Base-by-base conservation (phyloP, 495 filamentous ascomycete species). In the Aspergillus kassunensis region DNA sequence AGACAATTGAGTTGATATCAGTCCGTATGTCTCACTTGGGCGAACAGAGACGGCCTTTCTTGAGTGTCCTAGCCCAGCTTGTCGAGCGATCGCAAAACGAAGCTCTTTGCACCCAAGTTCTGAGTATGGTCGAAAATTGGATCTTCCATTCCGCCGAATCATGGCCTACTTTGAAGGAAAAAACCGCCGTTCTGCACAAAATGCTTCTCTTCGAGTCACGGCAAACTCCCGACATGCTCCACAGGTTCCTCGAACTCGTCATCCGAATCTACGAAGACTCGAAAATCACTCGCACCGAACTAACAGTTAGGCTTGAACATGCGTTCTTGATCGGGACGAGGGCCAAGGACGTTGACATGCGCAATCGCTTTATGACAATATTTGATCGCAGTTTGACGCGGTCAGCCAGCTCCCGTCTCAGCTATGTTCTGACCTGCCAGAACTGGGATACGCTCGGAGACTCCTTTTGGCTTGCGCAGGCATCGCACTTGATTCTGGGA, bases 191-290 rank as follows among this genome's bases (percentile, higher is more conserved):
- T 0, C 65, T 99, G 15, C 88, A 90, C 60, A 99, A 99, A 69
- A 99, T 99, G 95, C 71, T 97, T 33, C 82, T 90, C 0, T 97
- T 99, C 53, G 95, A 99, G 64, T 80, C 86, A 43, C 80, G 91
- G 19, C 66, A 78, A 10, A 91, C 97, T 65, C 82, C 82, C 25
- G 86, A 87, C 0, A 84, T 97, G 71, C 72, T 97, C 33, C 89
- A 83, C 58, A 89, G 89, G 62, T 99, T 97, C 76, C 78, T 99
- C 33, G 87, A 99, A 42, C 80, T 99, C 33, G 91, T 99, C 16
- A 96, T 97, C 55, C 83, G 91, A 34, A 96, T 99, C 31, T 99
- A 99, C 59, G 95, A 99, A 56, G 91, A 97, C 60, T 87, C 88
- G 0, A 95, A 91, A 69, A 92, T 99, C 58, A 90, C 90, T 1